These are phyloP conservation scores for Spiromastix sp. DNA, from an alignment of 2,329 filamentous ascomycete species.

Conservation along the genomic window DNA sequence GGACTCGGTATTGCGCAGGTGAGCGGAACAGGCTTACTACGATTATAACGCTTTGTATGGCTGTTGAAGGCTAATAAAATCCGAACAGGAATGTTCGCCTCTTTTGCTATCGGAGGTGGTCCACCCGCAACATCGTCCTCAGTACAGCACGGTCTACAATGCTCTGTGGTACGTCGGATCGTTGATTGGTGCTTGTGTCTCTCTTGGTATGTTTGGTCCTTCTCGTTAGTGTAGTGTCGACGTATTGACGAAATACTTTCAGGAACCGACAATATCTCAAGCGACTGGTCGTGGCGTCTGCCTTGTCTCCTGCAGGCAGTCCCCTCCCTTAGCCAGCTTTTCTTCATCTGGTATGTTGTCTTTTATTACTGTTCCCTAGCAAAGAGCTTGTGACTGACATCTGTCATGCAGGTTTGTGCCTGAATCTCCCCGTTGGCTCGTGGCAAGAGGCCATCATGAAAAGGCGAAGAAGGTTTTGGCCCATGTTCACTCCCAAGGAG, in stretches of 20 bases:
- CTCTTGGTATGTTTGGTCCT: constrained; percentile 20
- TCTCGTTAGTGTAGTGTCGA: background rate
- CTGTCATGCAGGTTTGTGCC: constrained; percentile 42
- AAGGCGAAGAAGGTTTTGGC: constrained; percentile 21
- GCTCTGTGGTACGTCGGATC: constrained; percentile 37
- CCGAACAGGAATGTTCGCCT: too few relatives aligned
- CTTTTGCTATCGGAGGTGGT: constrained; percentile 21
- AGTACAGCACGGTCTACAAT: constrained; percentile 18
- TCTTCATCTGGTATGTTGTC: constrained; percentile 37
- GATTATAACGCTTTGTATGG: too few relatives aligned
- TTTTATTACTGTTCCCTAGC: too few relatives aligned
- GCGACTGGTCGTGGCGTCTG: constrained; percentile 37
- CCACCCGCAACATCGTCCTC: constrained; percentile 20
- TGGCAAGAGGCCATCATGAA: constrained; percentile 21
- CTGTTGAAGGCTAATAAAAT: too few relatives aligned
- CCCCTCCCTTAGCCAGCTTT: constrained; percentile 45
- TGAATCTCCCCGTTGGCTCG: constrained; percentile 49
- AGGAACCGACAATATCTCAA: constrained; percentile 24
- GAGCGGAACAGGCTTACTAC: too few relatives aligned
- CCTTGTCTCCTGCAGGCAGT: constrained; percentile 49
- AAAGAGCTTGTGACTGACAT: too few relatives aligned
- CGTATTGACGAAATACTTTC: background rate
- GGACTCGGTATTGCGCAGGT: constrained; percentile 19
- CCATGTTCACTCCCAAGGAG: constrained; percentile 31
- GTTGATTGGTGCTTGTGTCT: constrained; percentile 34